Conservation (phyloP, 2,329 filamentous ascomycete genomes). For the Colletotrichum gloeosporioides region DNA sequence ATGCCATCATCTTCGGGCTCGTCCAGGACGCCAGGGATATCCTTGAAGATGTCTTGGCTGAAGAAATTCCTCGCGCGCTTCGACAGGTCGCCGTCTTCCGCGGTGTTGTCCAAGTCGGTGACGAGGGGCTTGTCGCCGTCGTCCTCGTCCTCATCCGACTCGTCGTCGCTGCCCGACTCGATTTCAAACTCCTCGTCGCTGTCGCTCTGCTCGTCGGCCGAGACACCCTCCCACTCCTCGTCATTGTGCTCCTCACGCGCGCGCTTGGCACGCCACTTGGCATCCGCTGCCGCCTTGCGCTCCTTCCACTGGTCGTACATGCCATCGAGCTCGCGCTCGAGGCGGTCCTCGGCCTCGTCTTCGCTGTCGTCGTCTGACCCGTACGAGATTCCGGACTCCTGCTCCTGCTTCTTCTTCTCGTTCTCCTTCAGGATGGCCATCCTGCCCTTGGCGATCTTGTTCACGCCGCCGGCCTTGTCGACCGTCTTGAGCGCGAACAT, state of each 20-base stretch:
- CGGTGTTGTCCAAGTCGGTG: constrained; percentile 44
- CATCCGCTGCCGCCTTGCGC: constrained; percentile 77
- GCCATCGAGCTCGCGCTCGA: constrained; percentile 85
- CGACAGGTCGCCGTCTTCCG: constrained; percentile 69
- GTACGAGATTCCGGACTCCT: constrained; percentile 58
- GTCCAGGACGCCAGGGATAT: constrained; percentile 71
- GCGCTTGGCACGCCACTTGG: constrained; percentile 91
- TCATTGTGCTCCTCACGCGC: constrained; percentile 81
- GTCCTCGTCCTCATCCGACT: constrained; percentile 37
- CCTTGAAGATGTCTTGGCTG: constrained; percentile 92
- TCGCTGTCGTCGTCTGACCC: constrained; percentile 61
- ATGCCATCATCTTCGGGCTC: constrained; percentile 42
- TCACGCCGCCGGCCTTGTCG: constrained; percentile 75
- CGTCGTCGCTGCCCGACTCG: constrained; percentile 58
- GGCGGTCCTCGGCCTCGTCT: constrained; percentile 75
- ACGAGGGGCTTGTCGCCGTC: constrained; percentile 34
- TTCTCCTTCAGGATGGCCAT: constrained; percentile 73
- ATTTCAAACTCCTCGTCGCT: constrained; percentile 57
- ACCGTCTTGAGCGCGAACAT: constrained; percentile 88
- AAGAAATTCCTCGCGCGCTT: constrained; percentile 90
- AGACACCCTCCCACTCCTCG: constrained; percentile 92
- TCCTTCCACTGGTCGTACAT: constrained; percentile 90
- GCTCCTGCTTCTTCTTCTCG: constrained; percentile 62
- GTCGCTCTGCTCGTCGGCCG: constrained; percentile 68
- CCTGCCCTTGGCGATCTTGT: constrained; percentile 75